Conservation (phyloP, 2,329 filamentous ascomycete species). For the Colletotrichum costaricense region DNA sequence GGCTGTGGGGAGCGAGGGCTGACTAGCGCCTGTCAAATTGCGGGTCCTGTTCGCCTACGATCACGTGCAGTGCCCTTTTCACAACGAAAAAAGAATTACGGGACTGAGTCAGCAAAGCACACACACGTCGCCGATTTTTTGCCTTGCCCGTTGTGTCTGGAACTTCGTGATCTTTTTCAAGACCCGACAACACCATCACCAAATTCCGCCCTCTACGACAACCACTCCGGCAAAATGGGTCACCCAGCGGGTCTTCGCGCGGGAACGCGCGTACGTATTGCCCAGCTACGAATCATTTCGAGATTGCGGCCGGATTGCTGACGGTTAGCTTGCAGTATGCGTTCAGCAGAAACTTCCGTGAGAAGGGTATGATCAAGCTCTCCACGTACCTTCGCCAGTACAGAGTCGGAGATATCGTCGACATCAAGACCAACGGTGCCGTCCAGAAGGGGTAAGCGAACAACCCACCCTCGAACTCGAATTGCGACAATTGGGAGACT, state of each 20-base stretch:
- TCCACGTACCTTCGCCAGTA: slow-evolving; percentile 96
- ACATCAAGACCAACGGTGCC: slow-evolving; percentile 98
- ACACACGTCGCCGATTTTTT: slow-evolving; percentile 10
- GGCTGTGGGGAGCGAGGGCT: slow-evolving; percentile 5
- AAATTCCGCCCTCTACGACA: slow-evolving; percentile 36
- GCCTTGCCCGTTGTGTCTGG: background rate
- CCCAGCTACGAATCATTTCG: slow-evolving; percentile 6
- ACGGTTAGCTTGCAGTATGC: slow-evolving; percentile 71
- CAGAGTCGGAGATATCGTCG: slow-evolving; percentile 99
- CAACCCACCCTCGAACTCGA: slow-evolving; percentile 30
- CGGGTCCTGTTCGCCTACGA: background rate
- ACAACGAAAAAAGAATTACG: slow-evolving; percentile 42
- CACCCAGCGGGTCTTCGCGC: slow-evolving; percentile 88
- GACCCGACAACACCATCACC: slow-evolving; percentile 29
- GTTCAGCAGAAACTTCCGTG: slow-evolving; percentile 94
- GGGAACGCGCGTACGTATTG: slow-evolving; percentile 80
- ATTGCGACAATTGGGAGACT: slow-evolving; percentile 14
- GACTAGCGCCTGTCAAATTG: background rate
- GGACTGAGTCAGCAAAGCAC: slow-evolving; percentile 4
- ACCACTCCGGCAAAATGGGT: slow-evolving; percentile 74
- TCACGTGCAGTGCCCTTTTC: slow-evolving; percentile 47
- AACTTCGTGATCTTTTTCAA: slow-evolving; percentile 22
- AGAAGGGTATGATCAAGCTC: slow-evolving; percentile 93
- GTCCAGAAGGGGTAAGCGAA: slow-evolving; percentile 91
- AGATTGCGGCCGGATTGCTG: slow-evolving; percentile 42